Evolutionary conservation across 306 rosid species (phyloP), one percentile per base, ranked within the genome.

Genomic region (Luffa acutangula): DNA sequence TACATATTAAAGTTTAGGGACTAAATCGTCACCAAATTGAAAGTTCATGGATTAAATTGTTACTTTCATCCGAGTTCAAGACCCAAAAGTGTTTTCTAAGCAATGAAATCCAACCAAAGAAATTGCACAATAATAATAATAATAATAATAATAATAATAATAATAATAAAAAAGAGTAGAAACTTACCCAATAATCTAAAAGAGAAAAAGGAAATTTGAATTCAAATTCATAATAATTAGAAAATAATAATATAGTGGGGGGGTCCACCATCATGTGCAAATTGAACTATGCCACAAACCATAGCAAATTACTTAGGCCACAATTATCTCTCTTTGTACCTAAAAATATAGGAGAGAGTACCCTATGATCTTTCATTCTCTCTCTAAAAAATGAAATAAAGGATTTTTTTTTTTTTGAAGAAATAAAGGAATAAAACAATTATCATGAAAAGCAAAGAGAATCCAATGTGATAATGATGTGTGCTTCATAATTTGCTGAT

Each of bases 401-500:
- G 9, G 31, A 20, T 25, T 25, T 25, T 25, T 25, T 25, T 25
- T 25, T 25, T 25, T 25, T 25, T 25, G 31, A 57, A 6, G 5
- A 37, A 17, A 39, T 36, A 69, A 43, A 4, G 42, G 41, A 62
- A 62, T 62, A 42, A 62, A 62, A 31, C 31, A 42, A 20, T 18
- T 3, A 70, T 46, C 57, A 46, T 71, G 12, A 42, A 41, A 45
- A 71, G 10, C 36, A 71, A 46, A 71, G 39, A 71, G 77, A 48
- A 72, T 46, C 77, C 77, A 72, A 72, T 21, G 77, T 72, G 42
- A 45, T 42, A 57, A 62, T 62, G 69, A 62, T 71, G 75, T 70
- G 39, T 43, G 57, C 9, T 21, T 71, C 76, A 71, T 72, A 31
- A 46, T 72, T 72, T 72, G 41, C 5, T 72, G 41, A 72, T 72